Conservation (phyloP, 305 asterid genomes). For the Solanum hybrid region DNA sequence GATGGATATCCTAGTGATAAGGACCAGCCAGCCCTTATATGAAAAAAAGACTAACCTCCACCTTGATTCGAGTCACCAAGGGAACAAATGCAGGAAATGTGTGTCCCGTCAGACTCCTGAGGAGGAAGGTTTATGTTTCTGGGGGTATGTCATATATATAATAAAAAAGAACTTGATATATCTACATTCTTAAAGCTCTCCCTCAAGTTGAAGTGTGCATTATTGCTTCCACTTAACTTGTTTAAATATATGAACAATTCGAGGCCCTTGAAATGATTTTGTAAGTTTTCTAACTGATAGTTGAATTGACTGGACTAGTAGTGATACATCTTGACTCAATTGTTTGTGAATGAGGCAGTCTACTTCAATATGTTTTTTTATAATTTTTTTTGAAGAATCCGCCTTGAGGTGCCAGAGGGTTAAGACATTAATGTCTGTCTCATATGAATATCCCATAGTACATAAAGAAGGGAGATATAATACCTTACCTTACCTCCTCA, state of each 20-base stretch:
- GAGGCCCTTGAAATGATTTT: not conserved
- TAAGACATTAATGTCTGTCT: not conserved
- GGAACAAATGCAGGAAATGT: not conserved
- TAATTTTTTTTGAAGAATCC: not conserved
- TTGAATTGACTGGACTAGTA: not conserved
- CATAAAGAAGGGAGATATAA: not conserved
- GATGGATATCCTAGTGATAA: not conserved
- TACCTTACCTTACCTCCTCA: not conserved
- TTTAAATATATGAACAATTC: not conserved
- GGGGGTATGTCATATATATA: too few relatives aligned
- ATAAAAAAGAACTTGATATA: not conserved
- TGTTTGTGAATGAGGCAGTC: not conserved
- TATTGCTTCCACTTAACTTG: not conserved
- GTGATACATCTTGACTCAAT: not conserved
- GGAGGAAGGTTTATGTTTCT: not conserved
- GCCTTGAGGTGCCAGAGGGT: not conserved
- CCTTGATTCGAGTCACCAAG: not conserved
- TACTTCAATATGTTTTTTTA: not conserved
- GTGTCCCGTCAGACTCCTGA: not conserved
- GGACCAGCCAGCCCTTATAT: not conserved
- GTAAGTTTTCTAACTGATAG: not conserved
- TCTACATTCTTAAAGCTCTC: not conserved
- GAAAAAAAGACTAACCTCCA: not conserved
- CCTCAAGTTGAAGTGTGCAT: not conserved
- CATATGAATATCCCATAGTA: not conserved